Percentiles rank a stretch among this genome's conserved stretches.
These are phyloP conservation scores for Penicillium concentricum DNA, from an alignment of 2,329 filamentous ascomycete genomes.

Conservation along the genomic window DNA sequence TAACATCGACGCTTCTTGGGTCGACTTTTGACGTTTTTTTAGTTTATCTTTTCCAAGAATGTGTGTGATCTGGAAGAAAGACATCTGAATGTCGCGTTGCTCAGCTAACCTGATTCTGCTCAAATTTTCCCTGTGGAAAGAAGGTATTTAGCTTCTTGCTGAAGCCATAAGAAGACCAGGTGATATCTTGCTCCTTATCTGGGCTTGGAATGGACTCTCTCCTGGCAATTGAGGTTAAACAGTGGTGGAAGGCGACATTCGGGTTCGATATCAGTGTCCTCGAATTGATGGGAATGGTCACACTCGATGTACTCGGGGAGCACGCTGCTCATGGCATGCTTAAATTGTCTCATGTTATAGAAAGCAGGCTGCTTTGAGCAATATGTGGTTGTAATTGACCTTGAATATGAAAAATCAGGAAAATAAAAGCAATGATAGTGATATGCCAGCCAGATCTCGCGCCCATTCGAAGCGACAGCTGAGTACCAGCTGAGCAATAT, in stretches of 20 bases:
- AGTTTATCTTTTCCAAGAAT: no score
- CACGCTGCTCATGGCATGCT: slow-evolving; percentile 14
- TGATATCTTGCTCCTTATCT: slow-evolving; percentile 17
- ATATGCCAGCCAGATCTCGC: background rate
- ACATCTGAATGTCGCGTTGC: background rate
- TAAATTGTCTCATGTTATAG: background rate
- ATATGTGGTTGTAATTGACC: background rate
- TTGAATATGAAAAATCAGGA: background rate
- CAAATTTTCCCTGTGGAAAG: slow-evolving; percentile 15
- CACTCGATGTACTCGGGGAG: slow-evolving; percentile 12
- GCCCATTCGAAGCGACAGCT: no score
- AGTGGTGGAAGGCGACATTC: slow-evolving; percentile 23
- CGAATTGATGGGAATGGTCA: slow-evolving; percentile 24
- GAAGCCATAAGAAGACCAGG: slow-evolving; percentile 20
- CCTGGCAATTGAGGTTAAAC: slow-evolving; percentile 29
- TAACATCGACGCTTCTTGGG: background rate
- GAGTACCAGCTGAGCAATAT: background rate
- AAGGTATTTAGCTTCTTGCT: slow-evolving; percentile 20
- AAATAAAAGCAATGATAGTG: background rate
- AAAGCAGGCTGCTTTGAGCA: background rate
- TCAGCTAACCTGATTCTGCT: background rate
- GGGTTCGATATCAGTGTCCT: slow-evolving; percentile 27
- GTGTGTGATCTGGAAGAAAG: no score
- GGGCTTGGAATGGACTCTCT: slow-evolving; percentile 31
- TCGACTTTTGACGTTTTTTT: background rate